These are phyloP conservation scores for Lodderomyces margitis DNA, from an alignment of 1,139 yeast species.

Conservation along the genomic window DNA sequence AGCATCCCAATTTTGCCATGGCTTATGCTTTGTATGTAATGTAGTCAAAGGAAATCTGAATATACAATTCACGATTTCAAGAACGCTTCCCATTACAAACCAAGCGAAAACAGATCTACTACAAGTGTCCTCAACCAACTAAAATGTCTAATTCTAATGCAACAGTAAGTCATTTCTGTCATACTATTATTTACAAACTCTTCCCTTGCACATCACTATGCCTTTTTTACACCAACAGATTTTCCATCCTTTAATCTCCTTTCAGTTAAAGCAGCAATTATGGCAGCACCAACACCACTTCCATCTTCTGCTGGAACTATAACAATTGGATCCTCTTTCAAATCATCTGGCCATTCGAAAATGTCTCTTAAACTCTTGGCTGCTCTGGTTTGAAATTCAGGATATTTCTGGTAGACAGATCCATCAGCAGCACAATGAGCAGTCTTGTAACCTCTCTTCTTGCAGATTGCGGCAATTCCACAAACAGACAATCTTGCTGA, in stretches of 20 bases:
- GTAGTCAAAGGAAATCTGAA: too few relatives aligned
- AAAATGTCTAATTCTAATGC: not conserved
- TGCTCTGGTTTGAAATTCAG: conserved; percentile 86
- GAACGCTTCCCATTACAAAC: too few relatives aligned
- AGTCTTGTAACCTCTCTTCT: conserved; percentile 72
- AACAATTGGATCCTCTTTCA: conserved; percentile 65
- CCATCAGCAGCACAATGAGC: conserved; percentile 98
- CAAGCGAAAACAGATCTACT: too few relatives aligned
- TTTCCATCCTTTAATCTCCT: conserved; percentile 67
- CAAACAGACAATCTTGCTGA: conserved; percentile 91
- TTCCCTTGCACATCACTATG: not conserved
- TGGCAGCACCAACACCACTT: conserved; percentile 97
- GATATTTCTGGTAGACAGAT: conserved; percentile 90
- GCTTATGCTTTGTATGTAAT: too few relatives aligned
- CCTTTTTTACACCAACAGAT: conserved; percentile 59
- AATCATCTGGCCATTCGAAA: conserved; percentile 65
- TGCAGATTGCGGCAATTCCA: conserved; percentile 93
- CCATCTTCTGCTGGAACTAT: conserved; percentile 96
- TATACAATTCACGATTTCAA: too few relatives aligned
- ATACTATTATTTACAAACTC: not conserved
- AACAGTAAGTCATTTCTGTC: not conserved
- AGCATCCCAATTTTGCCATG: too few relatives aligned
- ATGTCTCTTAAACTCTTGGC: conserved; percentile 87
- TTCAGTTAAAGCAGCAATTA: conserved; percentile 91
- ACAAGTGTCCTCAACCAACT: too few relatives aligned